These are phyloP conservation scores for Podosphaera aphanis DNA, from an alignment of 2,329 filamentous ascomycete genomes.

Conservation along the genomic window DNA sequence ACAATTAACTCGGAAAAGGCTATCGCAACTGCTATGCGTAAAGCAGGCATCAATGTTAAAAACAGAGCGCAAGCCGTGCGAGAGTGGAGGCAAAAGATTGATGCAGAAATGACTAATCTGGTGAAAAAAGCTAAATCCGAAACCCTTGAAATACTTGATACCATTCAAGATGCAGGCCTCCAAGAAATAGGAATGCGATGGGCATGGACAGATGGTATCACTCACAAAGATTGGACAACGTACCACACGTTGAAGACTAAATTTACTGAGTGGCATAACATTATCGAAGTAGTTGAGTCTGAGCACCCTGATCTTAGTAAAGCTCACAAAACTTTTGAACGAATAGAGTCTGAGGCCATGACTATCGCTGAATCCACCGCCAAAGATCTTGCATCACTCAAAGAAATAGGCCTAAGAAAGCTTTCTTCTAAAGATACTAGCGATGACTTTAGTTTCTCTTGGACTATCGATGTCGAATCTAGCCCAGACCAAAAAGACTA, in stretches of 20 bases:
- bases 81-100: constrained; percentile 35
- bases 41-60: constrained; percentile 36
- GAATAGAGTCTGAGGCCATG: constrained; percentile 63
- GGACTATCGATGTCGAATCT: not conserved
- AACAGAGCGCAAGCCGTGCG: constrained; percentile 39
- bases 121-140: constrained; percentile 35
- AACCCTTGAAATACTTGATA: constrained; percentile 43
- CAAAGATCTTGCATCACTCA: constrained; percentile 55
- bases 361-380: constrained; percentile 53
- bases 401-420: constrained; percentile 71
- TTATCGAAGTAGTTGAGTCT: constrained; percentile 55
- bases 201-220: constrained; percentile 88
- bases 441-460: constrained; percentile 40
- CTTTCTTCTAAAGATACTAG: constrained; percentile 48
- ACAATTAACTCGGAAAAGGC: constrained; percentile 10
- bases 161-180: constrained; percentile 42
- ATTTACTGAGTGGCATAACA: constrained; percentile 63
- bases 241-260: constrained; percentile 72
- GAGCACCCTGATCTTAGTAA: constrained; percentile 46
- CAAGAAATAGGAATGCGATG: constrained; percentile 56
- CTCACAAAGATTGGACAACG: constrained; percentile 91
- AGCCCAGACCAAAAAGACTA: not conserved
- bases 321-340: constrained; percentile 42
- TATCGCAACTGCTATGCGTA: constrained; percentile 28
- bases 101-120: constrained; percentile 30